Percentiles rank a stretch among this genome's conserved stretches.
Conservation (phyloP, 306 rosid species). For the Dicorynia guianensis region DNA sequence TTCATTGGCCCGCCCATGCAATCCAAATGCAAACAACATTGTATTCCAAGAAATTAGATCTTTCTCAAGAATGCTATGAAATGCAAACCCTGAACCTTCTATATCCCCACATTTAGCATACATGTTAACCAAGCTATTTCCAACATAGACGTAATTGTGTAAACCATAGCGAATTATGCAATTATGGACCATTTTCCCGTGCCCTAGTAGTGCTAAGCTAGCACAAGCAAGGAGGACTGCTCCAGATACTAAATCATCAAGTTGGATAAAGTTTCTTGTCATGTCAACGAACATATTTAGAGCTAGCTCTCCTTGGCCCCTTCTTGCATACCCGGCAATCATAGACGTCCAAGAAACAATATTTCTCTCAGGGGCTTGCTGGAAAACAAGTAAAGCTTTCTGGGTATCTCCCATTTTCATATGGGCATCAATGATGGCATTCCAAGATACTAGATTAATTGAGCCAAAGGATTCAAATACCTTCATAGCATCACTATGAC, state of each 20-base stretch:
- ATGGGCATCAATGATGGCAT: slow-evolving; percentile 78
- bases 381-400: slow-evolving; percentile 68
- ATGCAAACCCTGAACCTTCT: slow-evolving; percentile 58
- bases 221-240: slow-evolving; percentile 85
- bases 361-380: slow-evolving; percentile 64
- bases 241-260: slow-evolving; percentile 73
- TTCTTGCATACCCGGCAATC: slow-evolving; percentile 73
- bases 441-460: slow-evolving; percentile 76
- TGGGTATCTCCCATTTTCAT: slow-evolving; percentile 74
- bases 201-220: slow-evolving; percentile 61
- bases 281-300: slow-evolving; percentile 61
- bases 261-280: slow-evolving; percentile 58
- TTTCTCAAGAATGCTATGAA: slow-evolving; percentile 55
- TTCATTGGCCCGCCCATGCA: slow-evolving; percentile 63
- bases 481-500: slow-evolving; percentile 56
- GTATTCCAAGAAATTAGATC: slow-evolving; percentile 86
- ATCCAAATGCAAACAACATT: slow-evolving; percentile 75
- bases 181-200: slow-evolving; percentile 73
- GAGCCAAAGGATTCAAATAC: slow-evolving; percentile 56
- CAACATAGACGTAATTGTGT: slow-evolving; percentile 56
- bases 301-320: slow-evolving; percentile 73
- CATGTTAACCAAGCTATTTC: slow-evolving; percentile 79
- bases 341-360: slow-evolving; percentile 86
- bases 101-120: slow-evolving; percentile 81
- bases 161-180: slow-evolving; percentile 55